Percentiles rank a stretch among this genome's conserved stretches.
Evolutionary conservation across 148 eudicot species (phyloP).

Genomic region (Rhododendron ovatum): DNA sequence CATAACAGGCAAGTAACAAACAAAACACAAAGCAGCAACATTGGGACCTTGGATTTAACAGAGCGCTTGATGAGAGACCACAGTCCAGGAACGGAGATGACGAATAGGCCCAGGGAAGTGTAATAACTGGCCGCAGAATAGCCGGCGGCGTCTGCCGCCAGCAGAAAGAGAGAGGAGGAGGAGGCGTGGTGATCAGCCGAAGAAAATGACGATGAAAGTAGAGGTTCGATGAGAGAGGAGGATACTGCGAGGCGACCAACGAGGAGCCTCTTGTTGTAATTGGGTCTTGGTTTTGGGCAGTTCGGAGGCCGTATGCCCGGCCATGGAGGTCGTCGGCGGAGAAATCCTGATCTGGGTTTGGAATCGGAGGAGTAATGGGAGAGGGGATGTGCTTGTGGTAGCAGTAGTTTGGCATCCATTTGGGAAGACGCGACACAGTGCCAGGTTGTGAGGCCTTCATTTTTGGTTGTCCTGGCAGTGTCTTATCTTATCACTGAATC

Average conservation of each 20-base stretch:
- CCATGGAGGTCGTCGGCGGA: background rate
- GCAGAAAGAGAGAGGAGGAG: slow-evolving; percentile 24
- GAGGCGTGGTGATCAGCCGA: background rate
- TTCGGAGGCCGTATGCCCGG: background rate
- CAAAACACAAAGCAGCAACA: background rate
- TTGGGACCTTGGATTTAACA: slow-evolving; percentile 89
- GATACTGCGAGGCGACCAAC: background rate
- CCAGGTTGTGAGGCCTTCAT: background rate
- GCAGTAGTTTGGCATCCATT: slow-evolving; percentile 2
- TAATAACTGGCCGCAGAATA: slow-evolving; percentile 91
- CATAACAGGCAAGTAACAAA: background rate
- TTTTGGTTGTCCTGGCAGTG: background rate
- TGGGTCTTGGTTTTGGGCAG: background rate
- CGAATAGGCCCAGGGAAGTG: slow-evolving; percentile 92
- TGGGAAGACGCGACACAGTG: background rate
- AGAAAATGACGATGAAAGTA: background rate
- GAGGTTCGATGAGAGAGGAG: slow-evolving; percentile 25
- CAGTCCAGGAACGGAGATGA: slow-evolving; percentile 93
- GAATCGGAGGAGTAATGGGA: background rate
- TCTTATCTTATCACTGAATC: background rate
- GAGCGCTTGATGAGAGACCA: slow-evolving; percentile 99
- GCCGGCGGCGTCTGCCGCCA: slow-evolving; percentile 38
- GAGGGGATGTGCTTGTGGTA: background rate
- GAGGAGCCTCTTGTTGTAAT: background rate
- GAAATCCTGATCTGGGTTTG: background rate